Conservation (phyloP, 1,139 yeast species). For the Yamadazyma blattariae region DNA sequence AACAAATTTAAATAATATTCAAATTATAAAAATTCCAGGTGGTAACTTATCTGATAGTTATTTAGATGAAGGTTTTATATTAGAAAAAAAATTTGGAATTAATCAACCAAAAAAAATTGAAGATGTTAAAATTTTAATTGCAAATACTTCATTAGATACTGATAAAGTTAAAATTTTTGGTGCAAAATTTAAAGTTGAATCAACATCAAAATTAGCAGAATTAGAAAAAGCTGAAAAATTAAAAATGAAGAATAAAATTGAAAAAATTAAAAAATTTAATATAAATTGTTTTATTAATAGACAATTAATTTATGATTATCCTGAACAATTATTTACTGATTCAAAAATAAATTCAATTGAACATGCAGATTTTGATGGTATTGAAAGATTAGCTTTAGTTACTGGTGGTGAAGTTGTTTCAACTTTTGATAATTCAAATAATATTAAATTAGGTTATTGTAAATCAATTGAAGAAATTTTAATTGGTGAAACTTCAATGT, state of each 20-base stretch:
- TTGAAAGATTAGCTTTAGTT: conserved; percentile 91
- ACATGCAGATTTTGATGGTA: conserved; percentile 98
- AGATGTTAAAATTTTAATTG: conserved; percentile 84
- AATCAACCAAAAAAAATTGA: conserved; percentile 85
- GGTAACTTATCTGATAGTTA: conserved; percentile 91
- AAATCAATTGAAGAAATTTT: conserved; percentile 86
- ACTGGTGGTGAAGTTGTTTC: conserved; percentile 99
- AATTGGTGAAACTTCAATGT: conserved; percentile 85
- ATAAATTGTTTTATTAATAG: conserved; percentile 91
- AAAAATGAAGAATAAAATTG: conserved; percentile 89
- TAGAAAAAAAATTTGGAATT: conserved; percentile 89
- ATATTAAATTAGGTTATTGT: conserved; percentile 84
- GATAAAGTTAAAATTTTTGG: conserved; percentile 97
- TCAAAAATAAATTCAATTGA: conserved; percentile 87
- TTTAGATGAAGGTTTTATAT: conserved; percentile 91
- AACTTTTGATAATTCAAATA: conserved; percentile 89
- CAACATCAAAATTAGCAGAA: conserved; percentile 92
- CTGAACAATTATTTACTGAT: conserved; percentile 92
- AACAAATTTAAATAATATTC: conserved; percentile 92
- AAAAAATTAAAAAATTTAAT: conserved; percentile 77
- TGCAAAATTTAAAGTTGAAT: conserved; percentile 94
- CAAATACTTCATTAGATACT: conserved; percentile 96
- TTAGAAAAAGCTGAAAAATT: conserved; percentile 93
- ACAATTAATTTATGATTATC: conserved; percentile 96
- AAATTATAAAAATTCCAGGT: conserved; percentile 89